Percentiles rank a stretch among this genome's conserved stretches.
phyloP scores from a whole-genome alignment of 1,139 yeast species.

The Petasospora rhodanensis region DNA sequence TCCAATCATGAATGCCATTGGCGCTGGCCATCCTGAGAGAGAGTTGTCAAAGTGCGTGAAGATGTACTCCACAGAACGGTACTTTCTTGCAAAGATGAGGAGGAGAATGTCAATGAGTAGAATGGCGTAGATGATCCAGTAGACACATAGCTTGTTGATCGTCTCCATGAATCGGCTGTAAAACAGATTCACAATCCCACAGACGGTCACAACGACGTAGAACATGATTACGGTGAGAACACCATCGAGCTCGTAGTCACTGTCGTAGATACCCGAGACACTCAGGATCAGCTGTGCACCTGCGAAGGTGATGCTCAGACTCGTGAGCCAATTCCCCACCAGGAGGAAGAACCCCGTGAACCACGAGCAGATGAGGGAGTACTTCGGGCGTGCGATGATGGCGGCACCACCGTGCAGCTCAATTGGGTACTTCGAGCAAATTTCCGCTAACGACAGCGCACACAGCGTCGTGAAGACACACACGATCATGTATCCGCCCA shows the following conservation, averaged over 20 bases:
- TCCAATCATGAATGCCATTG: slow-evolving; percentile 66
- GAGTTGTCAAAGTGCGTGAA: slow-evolving; percentile 67
- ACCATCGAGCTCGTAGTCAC: slow-evolving; percentile 53
- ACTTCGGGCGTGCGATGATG: slow-evolving; percentile 53
- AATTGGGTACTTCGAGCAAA: slow-evolving; percentile 69
- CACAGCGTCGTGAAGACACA: slow-evolving; percentile 58
- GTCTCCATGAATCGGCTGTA: slow-evolving; percentile 56
- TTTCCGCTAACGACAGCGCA: slow-evolving; percentile 65
- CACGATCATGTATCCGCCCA: slow-evolving; percentile 67
- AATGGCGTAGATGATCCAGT: slow-evolving; percentile 74
- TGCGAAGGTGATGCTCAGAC: slow-evolving; percentile 66
- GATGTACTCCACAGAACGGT: slow-evolving; percentile 55
- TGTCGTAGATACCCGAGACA: slow-evolving; percentile 55
- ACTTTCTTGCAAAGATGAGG: slow-evolving; percentile 54
- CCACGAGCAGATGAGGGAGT: slow-evolving; percentile 60
- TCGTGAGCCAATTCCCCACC: slow-evolving; percentile 74
- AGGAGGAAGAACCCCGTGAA: slow-evolving; percentile 71
- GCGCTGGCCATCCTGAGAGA: slow-evolving; percentile 66
- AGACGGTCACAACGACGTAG: slow-evolving; percentile 48
- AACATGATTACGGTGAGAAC: slow-evolving; percentile 53
- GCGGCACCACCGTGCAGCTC: slow-evolving; percentile 77
- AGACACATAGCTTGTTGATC: slow-evolving; percentile 61
- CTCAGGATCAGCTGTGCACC: slow-evolving; percentile 71
- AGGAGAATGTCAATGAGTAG: slow-evolving; percentile 60
- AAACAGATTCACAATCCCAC: slow-evolving; percentile 58